These are phyloP conservation scores for Picochlorum sp. DNA, from an alignment of 139 green algal species.

Conservation along the genomic window DNA sequence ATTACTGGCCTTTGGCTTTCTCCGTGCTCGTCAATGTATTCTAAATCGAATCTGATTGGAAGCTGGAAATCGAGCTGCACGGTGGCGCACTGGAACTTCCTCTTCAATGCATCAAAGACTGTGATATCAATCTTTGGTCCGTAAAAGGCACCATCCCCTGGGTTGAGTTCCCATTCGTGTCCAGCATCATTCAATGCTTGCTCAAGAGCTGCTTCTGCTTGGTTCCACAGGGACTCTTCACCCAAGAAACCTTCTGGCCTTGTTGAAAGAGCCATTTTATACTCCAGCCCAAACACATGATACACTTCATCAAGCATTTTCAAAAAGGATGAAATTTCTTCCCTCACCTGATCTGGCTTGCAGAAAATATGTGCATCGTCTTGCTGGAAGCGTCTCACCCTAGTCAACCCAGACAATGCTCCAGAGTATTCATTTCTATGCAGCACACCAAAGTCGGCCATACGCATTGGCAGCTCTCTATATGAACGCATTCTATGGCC, in stretches of 20 bases:
- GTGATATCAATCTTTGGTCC: slow-evolving; percentile 99
- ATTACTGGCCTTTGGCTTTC: slow-evolving; percentile 80
- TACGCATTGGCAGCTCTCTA: slow-evolving; percentile 86
- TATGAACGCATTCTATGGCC: slow-evolving; percentile 76
- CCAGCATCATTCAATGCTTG: slow-evolving; percentile 75
- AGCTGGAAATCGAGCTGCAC: slow-evolving; percentile 99
- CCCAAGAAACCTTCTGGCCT: slow-evolving; percentile 79
- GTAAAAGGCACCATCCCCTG: slow-evolving; percentile 95
- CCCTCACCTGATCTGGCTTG: slow-evolving; percentile 71
- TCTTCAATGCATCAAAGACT: slow-evolving; percentile 72
- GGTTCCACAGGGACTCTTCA: slow-evolving; percentile 84
- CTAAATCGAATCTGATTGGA: slow-evolving; percentile 77
- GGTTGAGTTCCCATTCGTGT: slow-evolving; percentile 72
- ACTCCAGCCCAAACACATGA: slow-evolving; percentile 86
- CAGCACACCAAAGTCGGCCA: slow-evolving; percentile 97
- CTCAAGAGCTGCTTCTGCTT: slow-evolving; percentile 77
- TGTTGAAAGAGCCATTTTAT: slow-evolving; percentile 89
- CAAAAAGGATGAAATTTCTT: slow-evolving; percentile 74
- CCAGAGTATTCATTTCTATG: slow-evolving; percentile 88
- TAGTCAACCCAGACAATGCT: slow-evolving; percentile 75
- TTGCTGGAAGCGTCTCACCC: slow-evolving; percentile 94
- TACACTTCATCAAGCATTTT: slow-evolving; percentile 91
- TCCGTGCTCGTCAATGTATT: slow-evolving; percentile 63
- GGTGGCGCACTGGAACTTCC: slow-evolving; percentile 98
- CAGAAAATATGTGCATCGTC: slow-evolving; percentile 99